Percentiles rank a stretch among this genome's conserved stretches.
phyloP scores from a whole-genome alignment of 352 stramenopile genomes.

The Pythium aphanidermatum region DNA sequence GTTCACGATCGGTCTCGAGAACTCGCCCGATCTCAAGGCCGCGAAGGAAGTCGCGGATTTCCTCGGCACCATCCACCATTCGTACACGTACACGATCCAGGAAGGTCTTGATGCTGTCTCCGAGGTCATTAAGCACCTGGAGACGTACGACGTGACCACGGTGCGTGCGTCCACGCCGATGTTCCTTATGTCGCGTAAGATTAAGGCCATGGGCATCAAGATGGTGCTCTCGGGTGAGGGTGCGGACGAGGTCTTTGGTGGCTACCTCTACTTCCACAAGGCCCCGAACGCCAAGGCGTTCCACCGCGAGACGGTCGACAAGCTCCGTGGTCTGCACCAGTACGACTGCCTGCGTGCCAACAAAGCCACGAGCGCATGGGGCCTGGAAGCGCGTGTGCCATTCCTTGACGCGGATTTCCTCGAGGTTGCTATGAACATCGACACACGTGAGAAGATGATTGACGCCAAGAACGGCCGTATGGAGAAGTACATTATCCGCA shows the following conservation, averaged over 20 bases:
- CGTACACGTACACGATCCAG: conserved; percentile 98
- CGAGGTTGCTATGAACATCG: conserved; percentile 97
- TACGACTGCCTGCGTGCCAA: conserved; percentile 99
- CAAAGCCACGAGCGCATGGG: conserved; percentile 98
- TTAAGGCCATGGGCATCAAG: conserved; percentile 99
- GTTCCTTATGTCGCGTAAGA: conserved; percentile 99
- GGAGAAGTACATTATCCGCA: conserved; percentile 99
- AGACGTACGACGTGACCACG: conserved; percentile 98
- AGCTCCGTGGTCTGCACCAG: conserved; percentile 95
- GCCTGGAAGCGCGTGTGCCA: conserved; percentile 96
- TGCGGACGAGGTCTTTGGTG: conserved; percentile 97
- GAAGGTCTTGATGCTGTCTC: conserved; percentile 96
- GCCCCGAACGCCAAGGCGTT: conserved; percentile 91
- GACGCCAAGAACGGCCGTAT: conserved; percentile 87
- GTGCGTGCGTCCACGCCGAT: conserved; percentile 98
- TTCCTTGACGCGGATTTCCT: conserved; percentile 99
- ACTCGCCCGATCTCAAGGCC: conserved; percentile 94
- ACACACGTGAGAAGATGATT: conserved; percentile 98
- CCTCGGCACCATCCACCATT: conserved; percentile 97
- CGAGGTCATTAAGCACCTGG: conserved; percentile 96
- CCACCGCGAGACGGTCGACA: conserved; percentile 93
- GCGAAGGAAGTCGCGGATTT: conserved; percentile 96
- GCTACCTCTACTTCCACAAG: conserved; percentile 99
- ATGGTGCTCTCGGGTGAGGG: conserved; percentile 99
- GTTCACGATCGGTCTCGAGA: conserved; percentile 97